Conservation (phyloP, 2,329 filamentous ascomycete genomes). For the Rhinocladiella similis region DNA sequence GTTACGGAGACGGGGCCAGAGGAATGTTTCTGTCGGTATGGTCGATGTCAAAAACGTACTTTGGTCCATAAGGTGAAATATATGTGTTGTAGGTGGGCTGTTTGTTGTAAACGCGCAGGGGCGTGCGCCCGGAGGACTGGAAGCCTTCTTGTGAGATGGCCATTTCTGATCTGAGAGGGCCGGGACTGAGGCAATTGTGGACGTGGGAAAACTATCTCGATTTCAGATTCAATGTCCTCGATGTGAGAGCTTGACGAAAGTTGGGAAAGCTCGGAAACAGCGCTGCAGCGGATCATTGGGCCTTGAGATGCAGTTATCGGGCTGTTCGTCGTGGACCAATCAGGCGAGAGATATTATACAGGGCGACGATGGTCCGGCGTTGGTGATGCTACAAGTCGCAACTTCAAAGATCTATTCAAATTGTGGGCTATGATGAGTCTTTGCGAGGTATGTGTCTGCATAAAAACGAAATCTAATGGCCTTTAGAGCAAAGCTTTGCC, state of each 20-base stretch:
- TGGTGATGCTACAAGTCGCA: too few species aligned
- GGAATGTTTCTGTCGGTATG: too few species aligned
- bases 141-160: slow-evolving; percentile 15
- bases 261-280: not conserved
- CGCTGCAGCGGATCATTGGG: not conserved
- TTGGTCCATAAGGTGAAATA: slow-evolving; percentile 58
- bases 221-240: not conserved
- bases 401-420: too few species aligned
- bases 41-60: slow-evolving; percentile 58
- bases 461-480: too few species aligned
- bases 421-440: too few species aligned
- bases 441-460: too few species aligned
- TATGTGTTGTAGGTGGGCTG: slow-evolving; percentile 46
- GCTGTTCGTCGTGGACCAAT: not conserved
- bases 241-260: not conserved
- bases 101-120: slow-evolving; percentile 22
- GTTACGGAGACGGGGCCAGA: too few species aligned
- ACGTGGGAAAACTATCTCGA: not conserved
- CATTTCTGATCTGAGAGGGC: not conserved
- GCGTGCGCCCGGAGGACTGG: slow-evolving; percentile 24
- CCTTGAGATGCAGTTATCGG: not conserved
- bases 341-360: not conserved
- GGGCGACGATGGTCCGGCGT: not conserved
- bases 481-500: too few species aligned
- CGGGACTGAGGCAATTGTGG: too few species aligned